phyloP scores from a whole-genome alignment of 1,139 yeast genomes.

The Sugiyamaella grinbergsii region DNA sequence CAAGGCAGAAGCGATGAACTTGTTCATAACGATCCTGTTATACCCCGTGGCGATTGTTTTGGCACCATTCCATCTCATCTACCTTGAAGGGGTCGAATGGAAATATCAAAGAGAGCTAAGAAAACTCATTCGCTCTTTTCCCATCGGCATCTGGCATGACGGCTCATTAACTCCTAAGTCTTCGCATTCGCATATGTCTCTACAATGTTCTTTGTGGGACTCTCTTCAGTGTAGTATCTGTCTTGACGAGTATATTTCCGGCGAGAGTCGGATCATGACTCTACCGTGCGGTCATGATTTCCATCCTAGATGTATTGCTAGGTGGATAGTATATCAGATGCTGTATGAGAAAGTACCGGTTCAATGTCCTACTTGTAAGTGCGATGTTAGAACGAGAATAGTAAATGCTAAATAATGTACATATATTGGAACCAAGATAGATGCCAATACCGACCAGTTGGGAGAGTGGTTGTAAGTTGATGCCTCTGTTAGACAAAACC shows the following conservation, averaged over 20 bases:
- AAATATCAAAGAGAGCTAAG: background rate
- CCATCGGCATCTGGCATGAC: background rate
- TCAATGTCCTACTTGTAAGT: constrained; percentile 44
- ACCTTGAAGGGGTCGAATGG: constrained; percentile 5
- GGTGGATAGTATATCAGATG: constrained; percentile 45
- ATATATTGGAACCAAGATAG: too few relatives aligned
- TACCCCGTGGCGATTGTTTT: constrained; percentile 5
- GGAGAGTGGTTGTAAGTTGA: too few relatives aligned
- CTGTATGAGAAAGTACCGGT: constrained; percentile 21
- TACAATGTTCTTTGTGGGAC: background rate
- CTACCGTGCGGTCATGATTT: constrained; percentile 50
- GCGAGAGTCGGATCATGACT: constrained; percentile 42
- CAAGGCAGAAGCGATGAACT: background rate
- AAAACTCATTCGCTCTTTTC: constrained; percentile 1
- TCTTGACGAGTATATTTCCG: constrained; percentile 44
- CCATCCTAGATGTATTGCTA: constrained; percentile 46
- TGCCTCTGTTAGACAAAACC: too few relatives aligned
- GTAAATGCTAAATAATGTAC: too few relatives aligned
- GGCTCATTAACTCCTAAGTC: too few relatives aligned
- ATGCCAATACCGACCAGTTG: too few relatives aligned
- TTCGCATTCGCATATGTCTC: background rate
- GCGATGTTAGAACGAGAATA: background rate
- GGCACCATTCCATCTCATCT: constrained; percentile 8
- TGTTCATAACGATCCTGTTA: background rate
- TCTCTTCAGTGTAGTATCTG: constrained; percentile 44